phyloP scores from a whole-genome alignment of 495 filamentous ascomycete genomes.

The Aspergillus sclerotioniger region DNA sequence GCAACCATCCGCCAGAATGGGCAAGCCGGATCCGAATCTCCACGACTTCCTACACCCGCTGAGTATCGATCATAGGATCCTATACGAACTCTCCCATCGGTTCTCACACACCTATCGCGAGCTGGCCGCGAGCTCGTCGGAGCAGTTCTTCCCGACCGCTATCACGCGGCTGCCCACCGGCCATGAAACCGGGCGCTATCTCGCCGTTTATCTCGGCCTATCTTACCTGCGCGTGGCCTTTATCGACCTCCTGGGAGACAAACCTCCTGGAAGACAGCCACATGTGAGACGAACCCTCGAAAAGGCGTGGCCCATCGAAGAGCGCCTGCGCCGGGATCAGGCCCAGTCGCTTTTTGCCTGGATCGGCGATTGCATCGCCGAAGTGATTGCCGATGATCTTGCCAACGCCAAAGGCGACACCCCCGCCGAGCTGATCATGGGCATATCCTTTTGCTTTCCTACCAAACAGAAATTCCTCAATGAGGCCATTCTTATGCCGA shows the following conservation, averaged over 20 bases:
- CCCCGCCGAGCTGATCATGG: conserved; percentile 57
- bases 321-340: conserved; percentile 66
- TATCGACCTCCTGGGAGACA: conserved; percentile 58
- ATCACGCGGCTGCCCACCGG: conserved; percentile 63
- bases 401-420: conserved; percentile 29
- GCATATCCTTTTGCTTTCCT: conserved; percentile 78
- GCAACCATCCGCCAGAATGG: not conserved
- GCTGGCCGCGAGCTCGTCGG: conserved; percentile 56
- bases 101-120: conserved; percentile 55
- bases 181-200: conserved; percentile 59
- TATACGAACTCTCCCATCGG: conserved; percentile 54
- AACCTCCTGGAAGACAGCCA: conserved; percentile 24
- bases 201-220: conserved; percentile 73
- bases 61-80: conserved; percentile 26
- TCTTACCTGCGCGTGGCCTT: conserved; percentile 74
- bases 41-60: conserved; percentile 6
- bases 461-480: conserved; percentile 43
- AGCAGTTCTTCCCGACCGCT: conserved; percentile 72
- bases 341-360: conserved; percentile 68
- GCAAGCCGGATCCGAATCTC: not conserved
- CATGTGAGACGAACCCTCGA: conserved; percentile 58
- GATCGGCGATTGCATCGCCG: conserved; percentile 69
- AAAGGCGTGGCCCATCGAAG: conserved; percentile 69
- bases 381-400: conserved; percentile 56
- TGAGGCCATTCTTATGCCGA: too few relatives aligned